Evolutionary conservation across 331 rosid species (phyloP).

Genomic region (Acacia concinna): DNA sequence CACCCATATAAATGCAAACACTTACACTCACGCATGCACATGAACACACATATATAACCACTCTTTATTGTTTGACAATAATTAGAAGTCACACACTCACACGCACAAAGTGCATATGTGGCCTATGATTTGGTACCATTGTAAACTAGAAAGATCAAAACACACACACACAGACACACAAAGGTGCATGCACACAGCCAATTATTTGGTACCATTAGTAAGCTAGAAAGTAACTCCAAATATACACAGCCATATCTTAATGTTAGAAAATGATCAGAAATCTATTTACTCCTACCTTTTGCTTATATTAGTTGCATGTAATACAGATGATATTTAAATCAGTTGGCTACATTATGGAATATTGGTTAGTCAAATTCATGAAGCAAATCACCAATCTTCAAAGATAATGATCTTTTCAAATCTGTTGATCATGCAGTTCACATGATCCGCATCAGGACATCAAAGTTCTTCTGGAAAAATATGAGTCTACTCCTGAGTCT

Average conservation of each 20-base stretch:
- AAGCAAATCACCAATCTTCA: not conserved
- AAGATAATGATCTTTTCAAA: constrained; percentile 23
- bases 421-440: constrained; percentile 58
- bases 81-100: not conserved
- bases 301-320: not conserved
- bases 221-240: not conserved
- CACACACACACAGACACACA: not conserved
- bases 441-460: constrained; percentile 81
- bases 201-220: not conserved
- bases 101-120: not conserved
- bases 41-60: not conserved
- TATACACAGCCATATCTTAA: not conserved
- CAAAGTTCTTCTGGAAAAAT: constrained; percentile 59
- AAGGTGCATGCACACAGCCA: not conserved
- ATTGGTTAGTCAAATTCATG: constrained; percentile 9
- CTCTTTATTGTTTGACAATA: not conserved
- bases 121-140: not conserved
- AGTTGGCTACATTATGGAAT: constrained; percentile 10
- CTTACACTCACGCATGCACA: not conserved
- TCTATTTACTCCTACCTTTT: constrained; percentile 5
- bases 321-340: constrained; percentile 7
- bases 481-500: constrained; percentile 69
- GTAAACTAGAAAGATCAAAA: not conserved
- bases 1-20: not conserved
- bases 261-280: not conserved